A percentile compares a stretch with the other conserved stretches of the same genome.
Conservation (phyloP, 164 flowering plant species). For the Litsea cubeba region DNA sequence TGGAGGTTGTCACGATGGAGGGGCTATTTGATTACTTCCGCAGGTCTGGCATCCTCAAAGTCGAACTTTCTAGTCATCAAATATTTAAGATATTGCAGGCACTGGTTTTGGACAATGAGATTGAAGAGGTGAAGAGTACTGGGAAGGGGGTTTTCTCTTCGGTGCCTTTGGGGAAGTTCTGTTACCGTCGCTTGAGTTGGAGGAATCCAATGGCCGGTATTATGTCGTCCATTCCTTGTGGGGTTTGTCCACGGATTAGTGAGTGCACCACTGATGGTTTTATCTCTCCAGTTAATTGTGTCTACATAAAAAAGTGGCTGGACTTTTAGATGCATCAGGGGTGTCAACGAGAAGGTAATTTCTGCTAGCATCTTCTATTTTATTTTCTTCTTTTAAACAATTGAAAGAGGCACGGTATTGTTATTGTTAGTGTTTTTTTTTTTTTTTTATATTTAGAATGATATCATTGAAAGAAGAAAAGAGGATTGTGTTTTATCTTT, state of each 20-base stretch:
- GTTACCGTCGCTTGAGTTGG: slow-evolving; percentile 36
- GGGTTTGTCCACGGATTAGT: slow-evolving; percentile 68
- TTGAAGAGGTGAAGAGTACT: slow-evolving; percentile 54
- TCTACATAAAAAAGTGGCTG: slow-evolving; percentile 40
- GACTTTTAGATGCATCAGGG: neutral
- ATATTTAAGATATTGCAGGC: slow-evolving; percentile 47
- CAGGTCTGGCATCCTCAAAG: slow-evolving; percentile 9
- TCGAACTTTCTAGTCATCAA: slow-evolving; percentile 28
- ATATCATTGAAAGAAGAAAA: no score
- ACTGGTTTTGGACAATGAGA: slow-evolving; percentile 54
- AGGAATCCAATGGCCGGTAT: slow-evolving; percentile 34
- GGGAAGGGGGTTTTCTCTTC: slow-evolving; percentile 51
- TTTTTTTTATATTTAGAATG: no score
- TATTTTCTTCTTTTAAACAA: no score
- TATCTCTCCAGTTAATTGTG: slow-evolving; percentile 70
- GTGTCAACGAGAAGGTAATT: neutral
- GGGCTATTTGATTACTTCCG: slow-evolving; percentile 24
- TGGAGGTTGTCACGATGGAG: slow-evolving; percentile 48
- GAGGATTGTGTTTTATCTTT: no score
- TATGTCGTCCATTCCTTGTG: slow-evolving; percentile 80
- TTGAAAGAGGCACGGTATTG: no score
- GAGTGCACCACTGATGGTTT: slow-evolving; percentile 78
- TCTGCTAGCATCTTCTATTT: neutral
- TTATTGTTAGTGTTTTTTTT: no score
- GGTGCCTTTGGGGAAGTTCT: slow-evolving; percentile 45